These are phyloP conservation scores for Pseudogymnoascus verrucosus DNA, from an alignment of 2,329 filamentous ascomycete genomes.

Conservation along the genomic window DNA sequence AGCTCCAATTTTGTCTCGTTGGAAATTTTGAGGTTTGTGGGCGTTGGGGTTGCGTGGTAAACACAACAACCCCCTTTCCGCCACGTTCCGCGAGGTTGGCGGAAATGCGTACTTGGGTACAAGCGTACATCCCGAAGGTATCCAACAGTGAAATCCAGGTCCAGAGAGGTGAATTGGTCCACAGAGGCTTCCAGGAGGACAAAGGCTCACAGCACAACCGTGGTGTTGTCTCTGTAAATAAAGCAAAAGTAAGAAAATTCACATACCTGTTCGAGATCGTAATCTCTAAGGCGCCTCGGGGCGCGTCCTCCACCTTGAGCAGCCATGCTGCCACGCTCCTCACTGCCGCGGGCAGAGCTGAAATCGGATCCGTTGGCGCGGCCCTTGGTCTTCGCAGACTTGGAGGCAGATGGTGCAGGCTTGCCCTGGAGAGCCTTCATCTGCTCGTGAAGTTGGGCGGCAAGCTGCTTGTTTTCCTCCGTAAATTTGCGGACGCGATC, in stretches of 20 bases:
- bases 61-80: neutral
- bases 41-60: neutral
- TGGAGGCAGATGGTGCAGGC: conserved; percentile 29
- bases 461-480: conserved; percentile 89
- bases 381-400: conserved; percentile 44
- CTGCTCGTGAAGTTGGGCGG: conserved; percentile 62
- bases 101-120: neutral
- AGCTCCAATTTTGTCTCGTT: neutral
- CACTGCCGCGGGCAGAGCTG: conserved; percentile 63
- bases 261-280: conserved; percentile 74
- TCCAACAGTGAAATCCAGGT: neutral
- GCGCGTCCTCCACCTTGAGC: conserved; percentile 56
- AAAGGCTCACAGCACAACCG: neutral
- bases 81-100: neutral
- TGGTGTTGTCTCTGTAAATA: conserved; percentile 12
- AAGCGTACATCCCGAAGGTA: neutral
- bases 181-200: neutral
- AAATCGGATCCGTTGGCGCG: conserved; percentile 46
- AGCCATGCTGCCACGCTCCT: conserved; percentile 61
- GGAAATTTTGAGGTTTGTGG: neutral
- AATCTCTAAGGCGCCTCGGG: conserved; percentile 69
- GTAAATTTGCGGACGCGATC: conserved; percentile 91
- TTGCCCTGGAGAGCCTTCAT: conserved; percentile 40
- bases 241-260: conserved; percentile 12
- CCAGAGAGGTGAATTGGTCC: neutral